Evolutionary conservation across 176 grass and related monocot genomes (phyloP).

Genomic region (Carex cristatella): DNA sequence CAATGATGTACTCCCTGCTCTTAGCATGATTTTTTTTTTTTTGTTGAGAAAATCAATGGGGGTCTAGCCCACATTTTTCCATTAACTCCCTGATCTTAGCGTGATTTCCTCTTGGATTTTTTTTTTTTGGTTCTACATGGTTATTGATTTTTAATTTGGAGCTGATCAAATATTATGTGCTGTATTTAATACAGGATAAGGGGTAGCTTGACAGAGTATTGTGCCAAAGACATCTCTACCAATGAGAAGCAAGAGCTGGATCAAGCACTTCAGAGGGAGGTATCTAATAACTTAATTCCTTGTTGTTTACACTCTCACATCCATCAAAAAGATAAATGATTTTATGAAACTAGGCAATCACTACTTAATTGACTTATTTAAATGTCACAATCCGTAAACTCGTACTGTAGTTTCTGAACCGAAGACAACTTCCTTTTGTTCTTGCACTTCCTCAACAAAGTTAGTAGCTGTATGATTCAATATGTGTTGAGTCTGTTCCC

Average conservation of each 20-base stretch:
- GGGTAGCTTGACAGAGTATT: conserved; percentile 50
- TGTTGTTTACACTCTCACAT: background rate
- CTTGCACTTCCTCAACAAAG: background rate
- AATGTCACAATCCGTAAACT: background rate
- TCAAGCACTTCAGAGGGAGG: conserved; percentile 76
- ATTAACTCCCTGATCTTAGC: background rate
- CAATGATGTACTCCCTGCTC: background rate
- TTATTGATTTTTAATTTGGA: background rate
- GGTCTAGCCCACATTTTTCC: too few relatives aligned
- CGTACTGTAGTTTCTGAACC: background rate
- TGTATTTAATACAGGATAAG: conserved; percentile 48
- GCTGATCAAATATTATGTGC: background rate
- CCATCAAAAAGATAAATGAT: background rate
- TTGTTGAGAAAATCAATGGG: background rate
- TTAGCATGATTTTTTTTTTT: background rate
- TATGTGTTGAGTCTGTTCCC: background rate
- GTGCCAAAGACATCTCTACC: conserved; percentile 53
- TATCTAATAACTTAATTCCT: conserved; percentile 2
- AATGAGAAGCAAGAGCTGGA: conserved; percentile 74
- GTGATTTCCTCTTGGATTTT: background rate
- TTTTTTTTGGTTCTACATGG: background rate
- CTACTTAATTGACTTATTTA: background rate
- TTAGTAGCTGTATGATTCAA: background rate
- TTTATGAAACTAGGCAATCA: background rate
- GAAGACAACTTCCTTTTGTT: background rate